Conservation (phyloP, 2,329 filamentous ascomycete species). For the Thermoascus crustaceus region DNA sequence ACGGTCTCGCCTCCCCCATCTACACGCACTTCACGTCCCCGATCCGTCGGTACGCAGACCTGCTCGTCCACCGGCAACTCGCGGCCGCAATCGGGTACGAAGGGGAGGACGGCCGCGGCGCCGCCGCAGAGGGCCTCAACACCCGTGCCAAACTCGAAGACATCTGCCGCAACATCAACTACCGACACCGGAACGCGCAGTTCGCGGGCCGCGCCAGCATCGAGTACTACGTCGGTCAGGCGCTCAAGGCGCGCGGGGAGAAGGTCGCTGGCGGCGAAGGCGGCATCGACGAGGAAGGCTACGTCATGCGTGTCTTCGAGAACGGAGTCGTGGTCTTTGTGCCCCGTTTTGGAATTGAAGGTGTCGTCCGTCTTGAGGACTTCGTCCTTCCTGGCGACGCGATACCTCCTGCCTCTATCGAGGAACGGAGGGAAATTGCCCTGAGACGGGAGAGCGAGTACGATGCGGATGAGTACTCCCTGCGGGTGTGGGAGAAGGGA, state of each 20-base stretch:
- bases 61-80: conserved; percentile 87
- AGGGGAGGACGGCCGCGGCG: conserved; percentile 42
- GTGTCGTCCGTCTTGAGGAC: conserved; percentile 77
- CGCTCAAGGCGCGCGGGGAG: conserved; percentile 64
- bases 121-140: conserved; percentile 70
- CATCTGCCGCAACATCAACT: conserved; percentile 97
- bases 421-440: conserved; percentile 26
- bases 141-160: conserved; percentile 79
- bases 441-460: conserved; percentile 63
- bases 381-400: conserved; percentile 58
- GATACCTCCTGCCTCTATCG: conserved; percentile 15
- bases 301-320: conserved; percentile 93
- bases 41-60: conserved; percentile 94
- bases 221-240: conserved; percentile 96
- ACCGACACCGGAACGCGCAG: conserved; percentile 93
- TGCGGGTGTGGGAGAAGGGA: conserved; percentile 51
- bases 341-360: conserved; percentile 90
- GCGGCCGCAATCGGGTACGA: conserved; percentile 91
- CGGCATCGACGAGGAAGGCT: conserved; percentile 72
- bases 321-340: conserved; percentile 98
- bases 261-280: conserved; percentile 23
- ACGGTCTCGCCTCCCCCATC: conserved; percentile 90
- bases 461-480: conserved; percentile 75
- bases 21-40: conserved; percentile 99
- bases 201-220: conserved; percentile 89